Base-by-base conservation (phyloP, 2,329 filamentous ascomycete genomes). In the Colletotrichum melonis region DNA sequence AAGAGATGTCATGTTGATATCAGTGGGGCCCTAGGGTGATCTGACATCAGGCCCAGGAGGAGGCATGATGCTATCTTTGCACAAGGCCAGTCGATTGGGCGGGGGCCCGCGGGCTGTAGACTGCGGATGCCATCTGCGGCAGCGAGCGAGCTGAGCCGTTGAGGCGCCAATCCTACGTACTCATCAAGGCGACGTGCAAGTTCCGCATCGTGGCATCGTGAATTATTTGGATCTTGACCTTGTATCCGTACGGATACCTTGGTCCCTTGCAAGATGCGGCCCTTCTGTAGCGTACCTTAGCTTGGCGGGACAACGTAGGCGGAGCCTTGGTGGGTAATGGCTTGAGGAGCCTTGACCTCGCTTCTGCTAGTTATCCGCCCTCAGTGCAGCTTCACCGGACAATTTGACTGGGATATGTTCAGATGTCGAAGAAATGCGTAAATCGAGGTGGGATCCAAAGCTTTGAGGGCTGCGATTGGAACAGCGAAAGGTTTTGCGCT, bases 1-100 rank as follows among this genome's bases (percentile, higher is more conserved):
- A 59, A 59, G 60, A 56, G 60, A 70, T 70, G 70, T 65, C 70
- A 65, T 65, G 60, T 70, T 73, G 67, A 73, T 73, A 73, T 70
- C 70, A 70, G 70, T 73, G 70, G 67, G 42, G 26, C 70, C n/a
- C 30, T 52, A 35, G 54, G 26, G n/a, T 70, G 67, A 73, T 70
- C 56, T 65, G 67, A 73, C 70, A 70, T 63, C 42, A 72, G 69
- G 69, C 2, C 16, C 28, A 55, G 42, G 14, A 70, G 42, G 67
- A 74, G 59, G 35, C 68, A 67, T 73, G 59, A 69, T 73, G 60
- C 70, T 64, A 60, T 52, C 63, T 68, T 58, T 60, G 55, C 65
- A 60, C 46, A 65, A 60, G 70, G 60, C 70, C 32, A 70, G 59
- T 64, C 60, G 24, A 22, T 42, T 38, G 58, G 35, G 70, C 64